These are phyloP conservation scores for Chlorella sp. DNA, from an alignment of 139 green algal genomes.

Conservation along the genomic window DNA sequence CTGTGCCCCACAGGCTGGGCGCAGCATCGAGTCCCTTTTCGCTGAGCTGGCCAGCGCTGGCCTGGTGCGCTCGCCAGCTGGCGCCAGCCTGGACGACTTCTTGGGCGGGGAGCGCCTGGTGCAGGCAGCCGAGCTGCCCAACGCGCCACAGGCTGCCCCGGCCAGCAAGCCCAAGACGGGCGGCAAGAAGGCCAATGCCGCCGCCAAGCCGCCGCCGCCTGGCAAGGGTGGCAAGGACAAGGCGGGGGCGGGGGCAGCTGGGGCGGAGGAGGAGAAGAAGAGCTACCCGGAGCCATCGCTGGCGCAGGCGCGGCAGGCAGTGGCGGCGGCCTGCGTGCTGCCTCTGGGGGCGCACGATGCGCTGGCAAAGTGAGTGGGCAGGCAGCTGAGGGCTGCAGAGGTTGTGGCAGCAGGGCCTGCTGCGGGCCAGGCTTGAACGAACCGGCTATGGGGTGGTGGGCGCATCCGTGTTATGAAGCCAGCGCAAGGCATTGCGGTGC, in stretches of 20 bases:
- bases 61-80: slow-evolving; percentile 67
- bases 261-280: background rate
- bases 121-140: background rate
- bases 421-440: no score
- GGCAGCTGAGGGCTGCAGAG: no score
- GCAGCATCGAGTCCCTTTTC: slow-evolving; percentile 87
- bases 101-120: slow-evolving; percentile 54
- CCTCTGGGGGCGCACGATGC: slow-evolving; percentile 66
- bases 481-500: no score
- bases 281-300: slow-evolving; percentile 70
- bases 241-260: slow-evolving; percentile 27
- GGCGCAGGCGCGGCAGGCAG: slow-evolving; percentile 73
- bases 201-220: no score
- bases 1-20: slow-evolving; percentile 65
- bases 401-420: no score
- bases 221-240: background rate
- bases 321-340: slow-evolving; percentile 86
- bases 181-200: slow-evolving; percentile 45
- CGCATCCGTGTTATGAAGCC: no score
- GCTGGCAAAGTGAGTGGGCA: slow-evolving; percentile 14
- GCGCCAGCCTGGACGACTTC: slow-evolving; percentile 72
- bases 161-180: slow-evolving; percentile 1
- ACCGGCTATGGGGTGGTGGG: no score
- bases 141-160: background rate
- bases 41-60: slow-evolving; percentile 84